Evolutionary conservation across 2,329 filamentous ascomycete genomes (phyloP), one percentile per base, ranked within the genome.

Genomic region (Colletotrichum lupini): DNA sequence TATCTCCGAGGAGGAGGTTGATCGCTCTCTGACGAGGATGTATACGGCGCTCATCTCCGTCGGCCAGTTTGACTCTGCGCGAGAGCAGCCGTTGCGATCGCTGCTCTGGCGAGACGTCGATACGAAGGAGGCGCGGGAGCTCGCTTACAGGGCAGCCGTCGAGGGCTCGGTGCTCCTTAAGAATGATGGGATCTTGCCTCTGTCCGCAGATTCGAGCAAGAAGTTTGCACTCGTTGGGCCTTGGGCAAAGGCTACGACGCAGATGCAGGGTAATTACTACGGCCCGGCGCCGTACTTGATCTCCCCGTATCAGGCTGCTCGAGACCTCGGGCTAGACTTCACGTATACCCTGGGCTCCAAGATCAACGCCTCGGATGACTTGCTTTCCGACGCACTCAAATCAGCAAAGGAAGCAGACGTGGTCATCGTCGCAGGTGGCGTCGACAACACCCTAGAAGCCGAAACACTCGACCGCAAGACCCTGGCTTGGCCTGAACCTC

Each of bases 401-500:
- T 82, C 88, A 1, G 92, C 92, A 5, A 85, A 85, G 74, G 83
- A 85, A 12, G 88, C 88, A 0, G 91, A 92, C 42, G 86, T 91
- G 68, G 91, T 92, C 24, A 84, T 92, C 72, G 77, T 79, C 0
- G 80, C 80, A 42, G 89, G 90, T 2, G 92, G 92, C 3, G 84
- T 93, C 32, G 92, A 92, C 72, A 86, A 78, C 1, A 76, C 81
- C 11, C 79, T 79, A 76, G 81, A 83, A 53, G 81, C 79, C 0
- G 81, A 94, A 90, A 84, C 86, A 62, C 92, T 91, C 68, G 92
- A 94, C 77, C 89, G 72, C 24, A 35, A 24, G n/a, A 71, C 72
- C 8, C 12, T 74, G 28, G 72, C 72, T 1, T 72, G 67, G 72
- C 72, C 72, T 16, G 37, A n/a, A 7, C 16, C 72, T 12, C 72